Evolutionary conservation across 352 stramenopile genomes (phyloP), one percentile per base, ranked within the genome.

Genomic region (Hyphochytrium catenoides): DNA sequence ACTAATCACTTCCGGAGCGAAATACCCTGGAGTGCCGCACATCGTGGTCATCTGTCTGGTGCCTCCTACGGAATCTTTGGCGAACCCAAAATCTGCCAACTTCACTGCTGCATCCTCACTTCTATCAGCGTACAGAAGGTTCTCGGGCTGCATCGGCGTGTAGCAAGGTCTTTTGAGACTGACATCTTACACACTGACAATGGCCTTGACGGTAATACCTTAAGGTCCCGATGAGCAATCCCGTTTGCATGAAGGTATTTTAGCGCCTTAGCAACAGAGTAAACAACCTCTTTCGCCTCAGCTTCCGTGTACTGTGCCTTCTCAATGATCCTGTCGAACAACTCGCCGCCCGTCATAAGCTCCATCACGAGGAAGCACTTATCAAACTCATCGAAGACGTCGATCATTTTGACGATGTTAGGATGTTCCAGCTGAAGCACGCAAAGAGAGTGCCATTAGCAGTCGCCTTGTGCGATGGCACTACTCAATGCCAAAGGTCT

Each of bases 141-240:
- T 97, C 58, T 96, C 81, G 8, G 87, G 83, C 50, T 54, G 48
- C 22, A 51, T 36, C 31, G n/a, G n/a, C n/a, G n/a, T n/a, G n/a
- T n/a, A n/a, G n/a, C n/a, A n/a, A n/a, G n/a, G n/a, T n/a, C n/a
- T n/a, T n/a, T n/a, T n/a, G n/a, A n/a, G n/a, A n/a, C n/a, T n/a
- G n/a, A n/a, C n/a, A n/a, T n/a, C n/a, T n/a, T n/a, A n/a, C n/a
- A n/a, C n/a, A n/a, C n/a, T n/a, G n/a, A n/a, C n/a, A n/a, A n/a
- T n/a, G n/a, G n/a, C n/a, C n/a, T n/a, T n/a, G n/a, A n/a, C n/a
- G n/a, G n/a, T n/a, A n/a, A n/a, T n/a, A n/a, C n/a, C n/a, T 96
- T 96, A 36, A 96, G 62, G 50, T 96, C 86, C n/a, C 81, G 71
- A 29, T 95, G 85, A 8, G 87, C 86, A 42, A 96, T 71, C 30